Percentiles rank a stretch among this genome's conserved stretches.
These are phyloP conservation scores for Eutrema salsugineum DNA, from an alignment of 441 rosid genomes.

Conservation along the genomic window DNA sequence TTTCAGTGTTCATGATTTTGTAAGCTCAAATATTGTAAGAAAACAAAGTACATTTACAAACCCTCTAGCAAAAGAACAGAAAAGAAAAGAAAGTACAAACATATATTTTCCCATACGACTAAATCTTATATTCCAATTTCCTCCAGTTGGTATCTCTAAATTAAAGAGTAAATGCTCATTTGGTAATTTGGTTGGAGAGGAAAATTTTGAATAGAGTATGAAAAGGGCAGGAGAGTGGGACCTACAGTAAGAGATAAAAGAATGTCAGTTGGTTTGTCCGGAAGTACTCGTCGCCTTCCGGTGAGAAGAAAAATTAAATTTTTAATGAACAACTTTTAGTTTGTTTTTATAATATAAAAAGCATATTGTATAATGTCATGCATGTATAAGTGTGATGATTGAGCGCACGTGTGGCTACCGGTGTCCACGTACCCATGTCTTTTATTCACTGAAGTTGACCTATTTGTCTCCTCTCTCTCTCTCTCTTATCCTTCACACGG, in stretches of 20 bases:
- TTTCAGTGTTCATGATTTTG: too few relatives aligned
- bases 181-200: not conserved
- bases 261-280: conserved; percentile 36
- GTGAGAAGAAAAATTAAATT: not conserved
- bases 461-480: conserved; percentile 22
- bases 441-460: conserved; percentile 39
- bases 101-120: too few relatives aligned
- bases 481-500: conserved; percentile 15
- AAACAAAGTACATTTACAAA: too few relatives aligned
- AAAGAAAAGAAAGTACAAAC: too few relatives aligned
- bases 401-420: conserved; percentile 64
- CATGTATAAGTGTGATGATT: conserved; percentile 36
- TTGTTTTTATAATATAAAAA: not conserved
- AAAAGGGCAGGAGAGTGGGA: not conserved
- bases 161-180: not conserved
- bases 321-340: too few relatives aligned
- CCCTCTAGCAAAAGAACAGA: too few relatives aligned
- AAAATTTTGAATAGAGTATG: not conserved
- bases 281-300: conserved; percentile 19
- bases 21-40: too few relatives aligned
- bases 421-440: conserved; percentile 63
- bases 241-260: not conserved
- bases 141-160: not conserved
- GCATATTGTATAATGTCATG: not conserved
- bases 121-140: too few relatives aligned